These are phyloP conservation scores for Corylus avellana DNA, from an alignment of 306 rosid genomes.

Conservation along the genomic window DNA sequence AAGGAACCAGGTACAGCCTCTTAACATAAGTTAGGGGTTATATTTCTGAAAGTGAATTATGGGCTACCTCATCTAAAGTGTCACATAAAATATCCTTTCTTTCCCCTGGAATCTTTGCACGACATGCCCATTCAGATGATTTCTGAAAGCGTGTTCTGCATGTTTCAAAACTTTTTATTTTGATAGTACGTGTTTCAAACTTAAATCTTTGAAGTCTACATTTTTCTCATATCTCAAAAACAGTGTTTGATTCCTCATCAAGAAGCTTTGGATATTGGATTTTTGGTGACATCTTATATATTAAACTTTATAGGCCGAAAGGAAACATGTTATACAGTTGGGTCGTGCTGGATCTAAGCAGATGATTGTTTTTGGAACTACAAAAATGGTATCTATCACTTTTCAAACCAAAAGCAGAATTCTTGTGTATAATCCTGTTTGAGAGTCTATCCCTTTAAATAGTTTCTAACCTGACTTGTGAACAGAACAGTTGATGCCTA, in stretches of 20 bases:
- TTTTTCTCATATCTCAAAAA: neutral
- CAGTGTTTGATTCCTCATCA: neutral
- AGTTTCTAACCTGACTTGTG: neutral
- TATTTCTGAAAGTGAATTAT: neutral
- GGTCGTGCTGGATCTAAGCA: conserved; percentile 9
- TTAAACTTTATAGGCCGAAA: neutral
- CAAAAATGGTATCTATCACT: neutral
- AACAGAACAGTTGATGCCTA: neutral
- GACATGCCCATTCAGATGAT: neutral
- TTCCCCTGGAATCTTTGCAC: neutral
- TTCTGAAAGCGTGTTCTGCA: neutral
- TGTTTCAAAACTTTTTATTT: neutral
- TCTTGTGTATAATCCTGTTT: neutral
- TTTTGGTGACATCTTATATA: neutral
- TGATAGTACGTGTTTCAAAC: no score
- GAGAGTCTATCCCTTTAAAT: neutral
- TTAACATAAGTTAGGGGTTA: neutral
- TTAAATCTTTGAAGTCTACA: neutral
- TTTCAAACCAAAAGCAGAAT: neutral
- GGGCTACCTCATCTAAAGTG: conserved; percentile 4
- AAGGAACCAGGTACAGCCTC: neutral
- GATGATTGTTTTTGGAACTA: neutral
- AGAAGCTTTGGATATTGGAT: neutral
- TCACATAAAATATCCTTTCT: neutral
- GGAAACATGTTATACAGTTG: neutral